Evolutionary conservation across 192 early-diverging fungal species (phyloP), one percentile per base, ranked within the genome.

Genomic region (Mortierella antarctica): DNA sequence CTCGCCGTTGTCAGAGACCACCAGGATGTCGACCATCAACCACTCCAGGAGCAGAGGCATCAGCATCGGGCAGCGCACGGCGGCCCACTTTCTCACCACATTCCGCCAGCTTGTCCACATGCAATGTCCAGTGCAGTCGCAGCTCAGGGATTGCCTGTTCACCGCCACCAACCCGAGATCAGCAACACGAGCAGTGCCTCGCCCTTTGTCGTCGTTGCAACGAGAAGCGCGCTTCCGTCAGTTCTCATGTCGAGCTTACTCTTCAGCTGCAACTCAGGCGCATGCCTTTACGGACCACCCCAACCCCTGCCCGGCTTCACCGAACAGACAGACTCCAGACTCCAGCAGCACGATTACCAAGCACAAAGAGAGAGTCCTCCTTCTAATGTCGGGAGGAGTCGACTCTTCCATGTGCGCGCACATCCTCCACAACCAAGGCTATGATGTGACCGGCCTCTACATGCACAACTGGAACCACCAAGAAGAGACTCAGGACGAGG

Each of bases 321-420:
- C 11, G 40, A 13, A 10, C 12, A 8, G 9, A 51, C n/a, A 12
- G 17, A 51, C 44, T 9, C 48, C 46, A 17, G 31, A 60, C 5
- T 14, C 13, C 31, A 2, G 31, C 31, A 31, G n/a, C 18, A 12
- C 14, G 17, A 50, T 1, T 2, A 2, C 52, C 18, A 21, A 46
- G 2, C 58, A 17, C 8, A 78, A 67, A 31, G 67, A 69, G 18
- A 39, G 48, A 51, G 93, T 98, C 4, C 86, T 93, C 7, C 74
- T 99, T 3, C 92, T 92, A 15, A 93, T 99, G 92, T 97, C 96
- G 0, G 97, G 97, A 40, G 97, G 97, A 2, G 96, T 99, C 0
- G 97, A 99, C 67, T 97, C 95, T 1, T 93, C 92, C 70, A 94
- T 97, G 17, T 89, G 92, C 11, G 96, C 96, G 0, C 75, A 92